Percentiles rank a stretch among this genome's conserved stretches.
These are phyloP conservation scores for Trichoderma arundinaceum DNA, from an alignment of 2,329 filamentous ascomycete genomes.

Conservation along the genomic window DNA sequence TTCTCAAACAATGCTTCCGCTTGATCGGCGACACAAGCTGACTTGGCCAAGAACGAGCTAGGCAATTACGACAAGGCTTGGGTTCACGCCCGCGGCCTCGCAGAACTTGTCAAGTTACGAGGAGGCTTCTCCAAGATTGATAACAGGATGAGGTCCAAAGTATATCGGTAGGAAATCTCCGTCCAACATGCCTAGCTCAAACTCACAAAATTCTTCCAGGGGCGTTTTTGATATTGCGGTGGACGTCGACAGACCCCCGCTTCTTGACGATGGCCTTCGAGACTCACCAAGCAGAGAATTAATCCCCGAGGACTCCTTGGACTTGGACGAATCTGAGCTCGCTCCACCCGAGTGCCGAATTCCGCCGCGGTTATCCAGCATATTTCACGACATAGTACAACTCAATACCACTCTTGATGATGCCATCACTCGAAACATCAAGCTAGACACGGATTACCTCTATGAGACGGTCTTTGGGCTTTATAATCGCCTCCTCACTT, in stretches of 20 bases:
- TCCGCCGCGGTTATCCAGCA: neutral
- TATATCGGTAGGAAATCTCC: slow-evolving; percentile 11
- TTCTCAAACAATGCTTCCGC: neutral
- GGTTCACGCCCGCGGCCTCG: slow-evolving; percentile 17
- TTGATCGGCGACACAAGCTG: neutral
- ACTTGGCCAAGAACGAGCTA: neutral
- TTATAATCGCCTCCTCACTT: slow-evolving; percentile 23
- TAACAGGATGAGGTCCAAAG: slow-evolving; percentile 19
- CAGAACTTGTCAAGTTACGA: slow-evolving; percentile 23
- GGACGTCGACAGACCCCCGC: neutral
- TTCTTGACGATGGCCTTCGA: slow-evolving; percentile 11
- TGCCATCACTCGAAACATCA: slow-evolving; percentile 13
- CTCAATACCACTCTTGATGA: slow-evolving; percentile 1
- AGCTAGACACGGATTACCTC: slow-evolving; percentile 7
- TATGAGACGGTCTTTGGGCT: slow-evolving; percentile 18
- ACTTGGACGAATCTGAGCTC: neutral
- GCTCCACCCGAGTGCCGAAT: neutral
- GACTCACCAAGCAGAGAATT: neutral
- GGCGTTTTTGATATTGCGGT: slow-evolving; percentile 23
- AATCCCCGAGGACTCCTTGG: neutral
- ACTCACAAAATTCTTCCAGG: neutral
- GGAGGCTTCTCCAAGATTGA: slow-evolving; percentile 16
- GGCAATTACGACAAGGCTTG: slow-evolving; percentile 16
- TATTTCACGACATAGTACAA: neutral
- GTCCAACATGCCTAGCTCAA: neutral